phyloP scores from a whole-genome alignment of 1,284 basidiomycete genomes.

The Ceratobasidium sp. region DNA sequence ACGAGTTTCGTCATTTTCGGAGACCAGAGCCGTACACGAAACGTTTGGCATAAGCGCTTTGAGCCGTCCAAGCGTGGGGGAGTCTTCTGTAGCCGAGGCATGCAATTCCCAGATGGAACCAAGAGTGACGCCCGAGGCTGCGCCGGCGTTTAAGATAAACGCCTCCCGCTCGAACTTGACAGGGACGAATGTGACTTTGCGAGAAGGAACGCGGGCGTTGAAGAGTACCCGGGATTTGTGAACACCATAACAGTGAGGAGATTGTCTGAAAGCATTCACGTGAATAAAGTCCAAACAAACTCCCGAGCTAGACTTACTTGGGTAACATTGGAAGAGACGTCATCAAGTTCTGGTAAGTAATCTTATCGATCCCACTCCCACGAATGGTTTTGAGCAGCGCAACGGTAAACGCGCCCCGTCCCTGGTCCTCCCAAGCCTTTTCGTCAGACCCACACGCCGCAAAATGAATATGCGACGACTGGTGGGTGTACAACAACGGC shows the following conservation, averaged over 20 bases:
- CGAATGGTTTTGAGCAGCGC: slow-evolving; percentile 66
- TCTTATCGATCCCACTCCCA: slow-evolving; percentile 65
- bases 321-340: slow-evolving; percentile 49
- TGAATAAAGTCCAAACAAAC: not conserved
- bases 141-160: slow-evolving; percentile 67
- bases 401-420: slow-evolving; percentile 69
- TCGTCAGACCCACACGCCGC: slow-evolving; percentile 32
- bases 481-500: slow-evolving; percentile 21
- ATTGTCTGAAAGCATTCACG: slow-evolving; percentile 57
- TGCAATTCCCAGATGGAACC: slow-evolving; percentile 66
- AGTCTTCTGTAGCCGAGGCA: slow-evolving; percentile 70
- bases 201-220: slow-evolving; percentile 66
- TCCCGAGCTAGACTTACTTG: slow-evolving; percentile 49
- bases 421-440: slow-evolving; percentile 38
- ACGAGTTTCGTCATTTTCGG: not conserved
- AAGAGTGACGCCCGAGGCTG: slow-evolving; percentile 70
- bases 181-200: slow-evolving; percentile 63
- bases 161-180: slow-evolving; percentile 56
- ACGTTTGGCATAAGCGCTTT: slow-evolving; percentile 9
- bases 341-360: slow-evolving; percentile 66
- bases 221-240: slow-evolving; percentile 67
- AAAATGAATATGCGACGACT: slow-evolving; percentile 34
- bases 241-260: slow-evolving; percentile 66
- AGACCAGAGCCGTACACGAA: not conserved
- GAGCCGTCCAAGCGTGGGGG: not conserved